Evolutionary conservation across 2,329 filamentous ascomycete species (phyloP), one percentile per base, ranked within the genome.

Genomic region (Stemphylium vesicarium): DNA sequence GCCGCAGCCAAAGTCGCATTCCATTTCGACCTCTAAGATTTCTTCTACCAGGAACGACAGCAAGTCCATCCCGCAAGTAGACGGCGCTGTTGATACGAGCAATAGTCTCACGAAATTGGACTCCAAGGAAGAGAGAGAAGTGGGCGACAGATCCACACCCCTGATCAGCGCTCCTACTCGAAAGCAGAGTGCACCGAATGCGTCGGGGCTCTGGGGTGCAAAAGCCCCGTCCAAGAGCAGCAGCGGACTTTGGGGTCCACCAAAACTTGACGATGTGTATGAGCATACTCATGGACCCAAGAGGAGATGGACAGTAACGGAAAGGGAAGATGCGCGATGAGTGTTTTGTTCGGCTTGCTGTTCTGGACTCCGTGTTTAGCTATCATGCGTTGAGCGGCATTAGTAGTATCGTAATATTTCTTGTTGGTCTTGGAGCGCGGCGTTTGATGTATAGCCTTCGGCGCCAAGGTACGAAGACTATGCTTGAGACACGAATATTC

Each of bases 231-330:
- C 54, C 4, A 62, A 54, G 20, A 50, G 66, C 65, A 58, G 66
- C 7, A 57, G 75, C 38, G 77, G 77, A 1, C 75, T 81, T 5
- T 81, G 79, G 79, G 78, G 79, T 0, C 72, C 71, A n/a, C 71
- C 74, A 12, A 61, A 61, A 64, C 65, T 58, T 59, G 66, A 63
- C 53, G 71, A 71, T 29, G 63, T 73, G n/a, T 71, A 71, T 24
- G 72, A 73, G 62, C 71, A 77, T 49, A 70, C 70, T 8, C 62
- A 62, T 22, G 76, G 75, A 35, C 70, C 73, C 18, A 80, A 80
- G 70, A 70, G 78, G 61, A 62, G 78, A 48, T 80, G 78, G 78
- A 80, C 77, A 3, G 66, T 79, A 33, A 74, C 69, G 24, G 72
- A 75, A 58, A 62, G 68, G 39, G 69, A 74, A 22, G 63, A 68